These are phyloP conservation scores for Hyaloperonospora brassicae DNA, from an alignment of 352 stramenopile species.

Conservation along the genomic window DNA sequence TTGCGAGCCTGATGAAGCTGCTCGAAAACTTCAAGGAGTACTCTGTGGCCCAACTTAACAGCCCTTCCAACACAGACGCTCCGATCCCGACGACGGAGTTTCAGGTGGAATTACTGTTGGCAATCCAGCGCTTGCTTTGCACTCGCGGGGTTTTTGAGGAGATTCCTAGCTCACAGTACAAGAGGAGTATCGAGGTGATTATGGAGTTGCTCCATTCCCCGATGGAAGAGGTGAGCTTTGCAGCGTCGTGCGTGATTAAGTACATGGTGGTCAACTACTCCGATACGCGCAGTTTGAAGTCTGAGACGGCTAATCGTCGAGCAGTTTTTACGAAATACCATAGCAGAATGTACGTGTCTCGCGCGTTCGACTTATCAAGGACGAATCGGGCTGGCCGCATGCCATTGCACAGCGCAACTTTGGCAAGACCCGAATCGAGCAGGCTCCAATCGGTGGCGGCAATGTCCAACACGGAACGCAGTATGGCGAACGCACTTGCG, in stretches of 20 bases:
- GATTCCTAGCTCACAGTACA: slow-evolving; percentile 81
- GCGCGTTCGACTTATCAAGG: slow-evolving; percentile 71
- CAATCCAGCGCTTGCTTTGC: slow-evolving; percentile 75
- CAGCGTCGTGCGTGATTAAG: slow-evolving; percentile 75
- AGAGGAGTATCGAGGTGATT: slow-evolving; percentile 76
- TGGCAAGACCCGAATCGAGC: slow-evolving; percentile 18
- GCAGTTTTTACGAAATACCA: slow-evolving; percentile 83
- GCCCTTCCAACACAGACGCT: slow-evolving; percentile 70
- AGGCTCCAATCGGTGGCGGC: slow-evolving; percentile 18
- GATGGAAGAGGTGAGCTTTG: slow-evolving; percentile 80
- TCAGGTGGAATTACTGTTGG: slow-evolving; percentile 68
- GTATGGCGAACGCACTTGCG: slow-evolving; percentile 68
- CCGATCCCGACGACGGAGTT: slow-evolving; percentile 76
- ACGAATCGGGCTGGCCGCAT: slow-evolving; percentile 59
- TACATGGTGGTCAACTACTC: slow-evolving; percentile 89
- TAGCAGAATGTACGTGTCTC: slow-evolving; percentile 70
- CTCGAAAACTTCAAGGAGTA: slow-evolving; percentile 83
- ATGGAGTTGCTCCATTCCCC: slow-evolving; percentile 83
- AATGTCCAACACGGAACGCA: slow-evolving; percentile 57
- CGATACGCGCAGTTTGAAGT: slow-evolving; percentile 79
- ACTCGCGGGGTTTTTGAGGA: slow-evolving; percentile 81
- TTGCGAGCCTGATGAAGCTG: slow-evolving; percentile 77
- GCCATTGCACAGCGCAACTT: slow-evolving; percentile 25
- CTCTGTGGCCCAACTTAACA: slow-evolving; percentile 71
- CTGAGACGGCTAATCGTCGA: slow-evolving; percentile 73